Evolutionary conservation across 2,329 filamentous ascomycete genomes (phyloP).

Genomic region (Ophiognomonia clavigignenti-juglandacearum): DNA sequence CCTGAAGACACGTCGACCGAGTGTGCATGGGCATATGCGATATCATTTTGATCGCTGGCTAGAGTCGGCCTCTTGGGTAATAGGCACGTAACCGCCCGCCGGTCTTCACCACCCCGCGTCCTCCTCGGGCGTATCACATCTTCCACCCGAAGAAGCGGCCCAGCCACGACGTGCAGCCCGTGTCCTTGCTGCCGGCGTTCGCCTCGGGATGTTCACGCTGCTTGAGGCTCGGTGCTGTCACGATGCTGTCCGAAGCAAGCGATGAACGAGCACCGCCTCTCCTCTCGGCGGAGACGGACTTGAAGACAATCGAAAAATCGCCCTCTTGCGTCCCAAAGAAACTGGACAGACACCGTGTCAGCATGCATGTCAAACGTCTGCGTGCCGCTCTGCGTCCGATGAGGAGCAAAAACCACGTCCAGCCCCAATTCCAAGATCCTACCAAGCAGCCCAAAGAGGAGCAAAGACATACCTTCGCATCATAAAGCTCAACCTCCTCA

Average conservation of each 20-base stretch:
- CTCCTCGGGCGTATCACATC: too few relatives aligned
- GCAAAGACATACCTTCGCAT: constrained; percentile 62
- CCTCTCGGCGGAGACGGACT: constrained; percentile 39
- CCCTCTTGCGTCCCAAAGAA: constrained; percentile 74
- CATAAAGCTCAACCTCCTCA: constrained; percentile 72
- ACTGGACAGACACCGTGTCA: constrained; percentile 38
- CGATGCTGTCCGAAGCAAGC: neutral
- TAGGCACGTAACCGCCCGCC: too few relatives aligned
- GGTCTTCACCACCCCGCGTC: too few relatives aligned
- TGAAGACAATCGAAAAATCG: constrained; percentile 54
- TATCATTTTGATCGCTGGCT: too few relatives aligned
- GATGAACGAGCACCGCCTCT: neutral
- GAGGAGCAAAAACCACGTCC: neutral
- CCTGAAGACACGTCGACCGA: too few relatives aligned
- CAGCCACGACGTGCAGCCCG: too few relatives aligned
- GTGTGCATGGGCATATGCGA: too few relatives aligned
- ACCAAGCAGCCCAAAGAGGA: neutral
- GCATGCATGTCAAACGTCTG: constrained; percentile 8
- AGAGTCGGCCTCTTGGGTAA: too few relatives aligned
- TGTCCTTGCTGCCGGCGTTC: neutral
- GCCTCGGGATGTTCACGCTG: too few relatives aligned
- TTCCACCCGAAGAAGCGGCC: too few relatives aligned
- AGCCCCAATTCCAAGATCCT: neutral
- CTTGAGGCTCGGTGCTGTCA: neutral
- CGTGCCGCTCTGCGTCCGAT: too few relatives aligned